These are phyloP conservation scores for Podospora pseudopauciseta DNA, from an alignment of 495 filamentous ascomycete species.

Conservation along the genomic window DNA sequence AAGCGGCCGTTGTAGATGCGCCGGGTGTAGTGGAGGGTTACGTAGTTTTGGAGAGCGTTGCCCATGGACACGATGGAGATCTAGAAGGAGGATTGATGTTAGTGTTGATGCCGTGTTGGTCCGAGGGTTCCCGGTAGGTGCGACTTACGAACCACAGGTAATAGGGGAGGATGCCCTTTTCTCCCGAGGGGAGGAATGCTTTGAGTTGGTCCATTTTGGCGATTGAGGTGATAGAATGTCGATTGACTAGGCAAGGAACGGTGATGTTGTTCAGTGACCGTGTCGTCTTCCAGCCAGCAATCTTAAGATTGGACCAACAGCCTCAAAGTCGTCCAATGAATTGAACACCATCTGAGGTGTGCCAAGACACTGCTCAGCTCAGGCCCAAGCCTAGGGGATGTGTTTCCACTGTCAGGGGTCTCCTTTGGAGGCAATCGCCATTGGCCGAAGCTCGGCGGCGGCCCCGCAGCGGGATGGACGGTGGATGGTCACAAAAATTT, in stretches of 20 bases:
- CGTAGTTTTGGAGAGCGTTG: slow-evolving; percentile 80
- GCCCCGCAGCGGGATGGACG: slow-evolving; percentile 1
- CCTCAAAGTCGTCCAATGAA: neutral
- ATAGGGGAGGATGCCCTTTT: slow-evolving; percentile 46
- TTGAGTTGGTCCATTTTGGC: slow-evolving; percentile 38
- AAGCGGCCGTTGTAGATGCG: slow-evolving; percentile 67
- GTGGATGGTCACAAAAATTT: neutral
- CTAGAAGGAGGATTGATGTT: slow-evolving; percentile 36
- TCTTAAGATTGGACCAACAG: too few relatives aligned
- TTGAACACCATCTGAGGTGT: neutral
- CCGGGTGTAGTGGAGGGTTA: slow-evolving; percentile 65
- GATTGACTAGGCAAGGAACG: neutral
- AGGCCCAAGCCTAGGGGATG: neutral
- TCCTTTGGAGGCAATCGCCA: neutral
- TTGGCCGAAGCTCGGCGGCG: neutral
- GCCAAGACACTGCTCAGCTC: neutral
- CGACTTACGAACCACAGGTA: slow-evolving; percentile 47
- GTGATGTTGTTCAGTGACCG: neutral
- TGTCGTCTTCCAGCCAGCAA: too few relatives aligned
- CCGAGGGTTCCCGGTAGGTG: neutral
- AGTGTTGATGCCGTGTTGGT: neutral
- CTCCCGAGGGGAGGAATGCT: slow-evolving; percentile 37
- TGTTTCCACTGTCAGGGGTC: neutral
- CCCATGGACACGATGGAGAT: slow-evolving; percentile 70
- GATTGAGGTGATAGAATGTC: neutral